Base-by-base conservation (phyloP, 768 basidiomycete species). In the Pulveroboletus ravenelii region DNA sequence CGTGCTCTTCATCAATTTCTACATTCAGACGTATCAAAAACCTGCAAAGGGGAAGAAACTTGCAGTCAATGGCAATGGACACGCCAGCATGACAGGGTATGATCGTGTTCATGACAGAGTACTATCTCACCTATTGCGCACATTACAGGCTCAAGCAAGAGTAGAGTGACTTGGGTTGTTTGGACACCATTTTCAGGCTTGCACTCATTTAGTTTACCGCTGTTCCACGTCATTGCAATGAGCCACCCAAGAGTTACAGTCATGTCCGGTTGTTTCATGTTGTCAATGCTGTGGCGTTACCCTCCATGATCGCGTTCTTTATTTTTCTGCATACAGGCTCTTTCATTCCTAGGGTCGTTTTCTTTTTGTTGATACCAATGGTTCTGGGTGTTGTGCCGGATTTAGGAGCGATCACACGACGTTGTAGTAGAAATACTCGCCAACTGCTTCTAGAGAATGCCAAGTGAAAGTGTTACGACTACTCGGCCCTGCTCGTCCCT, bases 1-100 rank as follows among this genome's bases (percentile, higher is more conserved):
- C 47, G 80, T 84, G 61, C 81, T 99, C 51, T 98, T 99, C 78
- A 91, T 98, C 78, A 90, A 92, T 69, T 93, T 93, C 72, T 93
- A 93, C 72, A 78, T 91, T 62, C 81, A 85, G 67, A 89, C 88
- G 27, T 89, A 90, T 74, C 83, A 83, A 74, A 84, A 83, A 65
- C 79, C 85, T 31, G 66, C 51, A 41, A 70, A 74, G 60, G 70
- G 69, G 29, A 63, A 56, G 62, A 60, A 52, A 17, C 20, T 51
- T 9, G 43, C 56, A 48, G 57, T 68, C 9, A 78, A 78, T 51
- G 69, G 72, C 36, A 81, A 79, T 65, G 71, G 79, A 47, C 63
- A 71, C 36, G 74, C 74, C 29, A 70, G 71, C 48, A 68, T 65
- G 29, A 62, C 62, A 49, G 65, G 60, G 69, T 72, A 56, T 15